Evolutionary conservation across 768 basidiomycete genomes (phyloP).

Genomic region (Lactarius psammicola): DNA sequence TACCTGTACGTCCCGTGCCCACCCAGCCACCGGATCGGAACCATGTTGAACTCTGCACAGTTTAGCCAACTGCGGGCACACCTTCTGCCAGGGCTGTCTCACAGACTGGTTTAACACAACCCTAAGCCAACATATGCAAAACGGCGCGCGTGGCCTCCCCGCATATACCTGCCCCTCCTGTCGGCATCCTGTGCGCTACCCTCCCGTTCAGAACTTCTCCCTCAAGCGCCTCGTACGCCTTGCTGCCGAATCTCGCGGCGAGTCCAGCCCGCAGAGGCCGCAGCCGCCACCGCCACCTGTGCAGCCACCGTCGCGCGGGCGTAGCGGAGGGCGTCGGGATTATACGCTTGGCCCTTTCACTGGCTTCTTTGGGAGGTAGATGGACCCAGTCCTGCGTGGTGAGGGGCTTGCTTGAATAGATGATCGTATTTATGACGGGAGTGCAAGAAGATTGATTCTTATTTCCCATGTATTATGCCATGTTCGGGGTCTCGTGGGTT

Average conservation of each 20-base stretch:
- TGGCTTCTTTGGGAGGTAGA: conserved; percentile 17
- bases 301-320: conserved; percentile 9
- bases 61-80: conserved; percentile 63
- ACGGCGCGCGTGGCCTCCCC: conserved; percentile 31
- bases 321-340: conserved; percentile 16
- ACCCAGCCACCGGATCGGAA: background rate
- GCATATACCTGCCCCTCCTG: conserved; percentile 70
- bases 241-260: conserved; percentile 50
- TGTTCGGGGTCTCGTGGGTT: background rate
- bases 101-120: conserved; percentile 52
- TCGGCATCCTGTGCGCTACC: conserved; percentile 46
- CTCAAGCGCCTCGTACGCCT: conserved; percentile 56
- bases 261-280: conserved; percentile 40
- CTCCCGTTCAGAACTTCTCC: conserved; percentile 59
- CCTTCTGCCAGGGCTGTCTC: conserved; percentile 63
- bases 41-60: conserved; percentile 37
- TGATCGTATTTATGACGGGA: background rate
- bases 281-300: conserved; percentile 5
- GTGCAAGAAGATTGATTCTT: background rate
- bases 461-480: background rate
- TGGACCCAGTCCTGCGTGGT: background rate
- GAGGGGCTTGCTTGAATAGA: background rate
- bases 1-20: conserved; percentile 49
- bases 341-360: conserved; percentile 14
- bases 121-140: conserved; percentile 48